These are phyloP conservation scores for Trifolium subterraneum DNA, from an alignment of 306 rosid species.

Conservation along the genomic window DNA sequence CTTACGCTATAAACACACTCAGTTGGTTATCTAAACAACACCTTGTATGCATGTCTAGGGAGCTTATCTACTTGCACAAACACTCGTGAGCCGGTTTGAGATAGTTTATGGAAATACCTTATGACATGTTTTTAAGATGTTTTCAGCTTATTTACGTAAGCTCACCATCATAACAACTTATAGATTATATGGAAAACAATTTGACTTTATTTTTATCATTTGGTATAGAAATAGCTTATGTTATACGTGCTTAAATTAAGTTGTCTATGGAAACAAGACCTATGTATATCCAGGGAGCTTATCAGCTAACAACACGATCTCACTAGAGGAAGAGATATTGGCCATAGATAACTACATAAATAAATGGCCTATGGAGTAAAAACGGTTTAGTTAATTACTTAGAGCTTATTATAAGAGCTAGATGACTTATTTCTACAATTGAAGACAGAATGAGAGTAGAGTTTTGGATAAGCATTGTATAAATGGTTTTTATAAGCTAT, in stretches of 20 bases:
- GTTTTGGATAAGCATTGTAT: too few species aligned
- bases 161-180: too few species aligned
- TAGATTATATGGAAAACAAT: too few species aligned
- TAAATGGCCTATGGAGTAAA: neutral
- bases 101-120: too few species aligned
- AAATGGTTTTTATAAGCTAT: neutral
- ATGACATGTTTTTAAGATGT: neutral
- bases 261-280: too few species aligned
- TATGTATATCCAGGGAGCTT: neutral
- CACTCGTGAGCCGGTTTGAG: too few species aligned
- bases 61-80: too few species aligned
- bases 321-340: neutral
- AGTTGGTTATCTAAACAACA: neutral
- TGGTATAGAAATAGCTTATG: neutral
- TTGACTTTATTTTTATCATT: too few species aligned
- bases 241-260: too few species aligned
- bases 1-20: neutral
- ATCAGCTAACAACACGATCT: neutral
- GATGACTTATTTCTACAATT: neutral
- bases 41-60: neutral
- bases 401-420: neutral
- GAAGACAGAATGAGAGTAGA: too few species aligned
- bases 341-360: neutral
- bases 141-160: neutral
- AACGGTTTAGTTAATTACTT: neutral